A percentile compares a stretch with the other conserved stretches of the same genome.
Evolutionary conservation across 345 rosid genomes (phyloP).

Genomic region (Excoecaria cochinchinensis): DNA sequence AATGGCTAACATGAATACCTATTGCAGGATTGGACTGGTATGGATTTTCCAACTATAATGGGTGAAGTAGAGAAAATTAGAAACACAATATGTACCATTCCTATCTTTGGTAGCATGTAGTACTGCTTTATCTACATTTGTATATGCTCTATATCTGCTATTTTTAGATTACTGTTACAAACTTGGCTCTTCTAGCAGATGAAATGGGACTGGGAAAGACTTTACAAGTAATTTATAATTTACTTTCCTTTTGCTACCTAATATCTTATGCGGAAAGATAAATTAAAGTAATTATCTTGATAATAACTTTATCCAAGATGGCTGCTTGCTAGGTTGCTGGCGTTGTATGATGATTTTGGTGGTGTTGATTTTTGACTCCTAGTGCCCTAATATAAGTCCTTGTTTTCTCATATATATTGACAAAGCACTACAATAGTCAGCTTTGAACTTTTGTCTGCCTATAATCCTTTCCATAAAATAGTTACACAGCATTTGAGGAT

Average conservation of each 20-base stretch:
- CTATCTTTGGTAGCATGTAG: no score
- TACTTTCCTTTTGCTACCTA: slow-evolving; percentile 8
- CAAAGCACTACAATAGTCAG: background rate
- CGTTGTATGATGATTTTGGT: background rate
- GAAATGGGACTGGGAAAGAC: slow-evolving; percentile 99
- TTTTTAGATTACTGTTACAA: no score
- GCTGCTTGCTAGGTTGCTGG: background rate
- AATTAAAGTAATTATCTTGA: background rate
- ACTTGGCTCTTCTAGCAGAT: slow-evolving; percentile 82
- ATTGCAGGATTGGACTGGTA: no score
- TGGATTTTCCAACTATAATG: no score
- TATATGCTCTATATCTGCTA: no score
- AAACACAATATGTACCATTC: no score
- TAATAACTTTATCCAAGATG: background rate
- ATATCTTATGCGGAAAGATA: background rate
- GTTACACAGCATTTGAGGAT: no score
- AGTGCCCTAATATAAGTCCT: background rate
- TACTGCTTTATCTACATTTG: no score
- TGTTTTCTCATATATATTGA: background rate
- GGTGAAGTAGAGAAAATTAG: no score
- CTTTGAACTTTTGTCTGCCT: background rate
- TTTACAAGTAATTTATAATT: slow-evolving; percentile 52
- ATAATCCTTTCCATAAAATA: no score
- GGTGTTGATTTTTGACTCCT: background rate
- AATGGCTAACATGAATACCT: no score